Evolutionary conservation across 139 green algal genomes (phyloP), one percentile per base, ranked within the genome.

Genomic region (Chlamydomonas schloesseri): DNA sequence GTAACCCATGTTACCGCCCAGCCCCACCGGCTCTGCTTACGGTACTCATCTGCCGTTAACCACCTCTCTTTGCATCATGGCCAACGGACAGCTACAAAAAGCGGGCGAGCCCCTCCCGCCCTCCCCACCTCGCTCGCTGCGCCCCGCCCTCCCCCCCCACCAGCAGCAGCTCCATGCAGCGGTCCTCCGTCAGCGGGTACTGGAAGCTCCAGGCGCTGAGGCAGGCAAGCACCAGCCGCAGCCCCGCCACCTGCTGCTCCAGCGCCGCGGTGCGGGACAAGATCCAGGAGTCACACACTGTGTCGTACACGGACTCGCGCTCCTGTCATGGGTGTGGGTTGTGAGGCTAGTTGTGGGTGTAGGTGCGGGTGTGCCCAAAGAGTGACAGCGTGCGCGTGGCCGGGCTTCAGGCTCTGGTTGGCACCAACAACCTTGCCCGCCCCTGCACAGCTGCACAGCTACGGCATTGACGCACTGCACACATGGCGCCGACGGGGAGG

Each of bases 181-280:
- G 23, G 60, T 93, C 88, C 71, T 95, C 92, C 18, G 89, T 94
- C 0, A 95, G 74, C 14, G 92, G 92, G 83, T 93, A 91, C 85
- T 93, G 84, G 83, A 91, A 92, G 47, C 84, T 79, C 89, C 89
- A 91, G 71, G 73, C 90, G 26, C 71, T 86, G 8, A 93, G 72
- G 33, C 71, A 87, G 3, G 90, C 90, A 47, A 89, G 76, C 69
- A 94, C 34, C 68, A 96, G 87, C 24, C 91, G 90, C 80, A 93
- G 71, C 2, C 82, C 91, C 36, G 84, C 89, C 18, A 91, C 93
- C 57, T 91, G 88, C 75, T 90, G 81, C 84, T 92, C 76, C 29
- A 90, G 50, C 14, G 85, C 65, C 15, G 81, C 87, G 24, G 42
- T 81, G 28, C 75, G 83, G 5, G 73, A 46, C 47, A 90, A 73